phyloP scores from a whole-genome alignment of 148 eudicot genomes.

The Chenopodium suecicum region DNA sequence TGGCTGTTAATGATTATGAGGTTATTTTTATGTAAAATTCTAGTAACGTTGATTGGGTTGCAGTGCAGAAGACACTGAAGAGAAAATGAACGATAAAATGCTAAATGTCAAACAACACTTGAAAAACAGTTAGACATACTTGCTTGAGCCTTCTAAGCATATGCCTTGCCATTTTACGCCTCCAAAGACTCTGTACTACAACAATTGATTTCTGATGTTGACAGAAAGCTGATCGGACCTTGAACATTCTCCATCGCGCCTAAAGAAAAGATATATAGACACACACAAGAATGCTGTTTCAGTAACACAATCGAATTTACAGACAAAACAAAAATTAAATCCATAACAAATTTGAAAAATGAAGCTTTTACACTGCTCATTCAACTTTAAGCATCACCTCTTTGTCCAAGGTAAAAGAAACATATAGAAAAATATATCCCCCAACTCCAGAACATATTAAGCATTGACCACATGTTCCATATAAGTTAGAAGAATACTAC shows the following conservation, averaged over 20 bases:
- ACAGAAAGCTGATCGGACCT: slow-evolving; percentile 57
- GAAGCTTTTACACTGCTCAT: neutral
- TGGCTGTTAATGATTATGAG: neutral
- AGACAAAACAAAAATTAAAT: neutral
- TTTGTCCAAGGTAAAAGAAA: neutral
- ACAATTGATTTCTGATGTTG: slow-evolving; percentile 64
- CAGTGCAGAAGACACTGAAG: neutral
- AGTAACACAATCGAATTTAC: neutral
- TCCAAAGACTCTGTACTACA: slow-evolving; percentile 86
- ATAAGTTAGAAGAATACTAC: neutral
- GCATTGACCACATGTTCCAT: neutral
- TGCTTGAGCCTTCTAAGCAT: slow-evolving; percentile 71
- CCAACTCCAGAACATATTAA: neutral
- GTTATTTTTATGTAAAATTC: neutral
- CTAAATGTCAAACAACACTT: neutral
- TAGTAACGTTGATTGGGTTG: neutral
- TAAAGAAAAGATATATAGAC: slow-evolving; percentile 22
- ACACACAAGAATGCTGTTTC: neutral
- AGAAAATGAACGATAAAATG: neutral
- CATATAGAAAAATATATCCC: no score
- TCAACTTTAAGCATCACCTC: neutral
- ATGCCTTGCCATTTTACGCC: slow-evolving; percentile 74
- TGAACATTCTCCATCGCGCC: slow-evolving; percentile 86
- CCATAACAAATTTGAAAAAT: neutral
- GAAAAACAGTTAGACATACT: slow-evolving; percentile 40